Conservation (phyloP, 2,329 filamentous ascomycete genomes). For the Bipolaris zeicola region DNA sequence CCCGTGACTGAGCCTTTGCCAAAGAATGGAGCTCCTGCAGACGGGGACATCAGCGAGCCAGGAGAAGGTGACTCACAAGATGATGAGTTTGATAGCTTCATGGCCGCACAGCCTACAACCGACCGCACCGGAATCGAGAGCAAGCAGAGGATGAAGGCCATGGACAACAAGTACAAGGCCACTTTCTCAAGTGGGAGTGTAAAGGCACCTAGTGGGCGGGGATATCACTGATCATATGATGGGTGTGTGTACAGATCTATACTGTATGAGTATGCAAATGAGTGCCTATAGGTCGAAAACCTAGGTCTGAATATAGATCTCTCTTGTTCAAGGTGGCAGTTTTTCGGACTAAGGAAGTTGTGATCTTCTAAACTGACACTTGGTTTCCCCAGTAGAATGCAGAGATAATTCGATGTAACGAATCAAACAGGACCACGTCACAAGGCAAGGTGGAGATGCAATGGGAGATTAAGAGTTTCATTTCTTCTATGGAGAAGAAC, state of each 20-base stretch:
- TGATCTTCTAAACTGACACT: neutral
- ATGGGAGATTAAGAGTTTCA: neutral
- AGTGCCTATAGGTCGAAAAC: neutral
- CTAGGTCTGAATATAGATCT: neutral
- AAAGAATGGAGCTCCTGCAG: slow-evolving; percentile 47
- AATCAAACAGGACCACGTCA: neutral
- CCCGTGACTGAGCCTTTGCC: slow-evolving; percentile 57
- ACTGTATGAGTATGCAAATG: neutral
- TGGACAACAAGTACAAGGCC: slow-evolving; percentile 37
- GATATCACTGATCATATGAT: slow-evolving; percentile 13
- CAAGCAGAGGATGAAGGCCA: slow-evolving; percentile 60
- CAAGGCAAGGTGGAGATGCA: neutral
- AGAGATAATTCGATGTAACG: too few relatives aligned
- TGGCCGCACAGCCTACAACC: slow-evolving; percentile 86
- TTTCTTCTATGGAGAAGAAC: slow-evolving; percentile 14
- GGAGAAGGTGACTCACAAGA: slow-evolving; percentile 68
- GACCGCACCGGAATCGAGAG: slow-evolving; percentile 77
- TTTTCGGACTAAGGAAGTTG: neutral
- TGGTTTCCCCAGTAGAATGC: neutral
- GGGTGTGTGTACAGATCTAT: neutral
- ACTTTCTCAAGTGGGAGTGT: slow-evolving; percentile 42
- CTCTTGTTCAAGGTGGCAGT: neutral
- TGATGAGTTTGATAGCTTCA: slow-evolving; percentile 89
- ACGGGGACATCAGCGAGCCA: slow-evolving; percentile 72
- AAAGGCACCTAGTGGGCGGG: slow-evolving; percentile 26